Conservation (phyloP, 1,139 yeast genomes). For the Saccharomyces hybrid region DNA sequence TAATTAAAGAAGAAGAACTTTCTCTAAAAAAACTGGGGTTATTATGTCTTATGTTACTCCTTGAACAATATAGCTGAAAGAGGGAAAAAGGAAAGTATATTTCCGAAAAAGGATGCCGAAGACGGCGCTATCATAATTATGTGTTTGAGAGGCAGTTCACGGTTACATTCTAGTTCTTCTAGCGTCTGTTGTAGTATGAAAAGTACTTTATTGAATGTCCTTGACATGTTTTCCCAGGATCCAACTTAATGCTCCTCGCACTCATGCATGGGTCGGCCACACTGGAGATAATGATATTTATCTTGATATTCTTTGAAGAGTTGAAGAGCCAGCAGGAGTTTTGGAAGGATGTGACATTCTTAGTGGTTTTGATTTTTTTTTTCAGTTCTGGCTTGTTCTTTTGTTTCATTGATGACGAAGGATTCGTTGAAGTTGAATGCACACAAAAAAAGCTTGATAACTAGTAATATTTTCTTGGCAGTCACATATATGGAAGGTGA, state of each 20-base stretch:
- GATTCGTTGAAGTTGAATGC: neutral
- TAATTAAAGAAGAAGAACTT: neutral
- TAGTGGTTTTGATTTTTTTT: neutral
- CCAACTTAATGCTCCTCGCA: neutral
- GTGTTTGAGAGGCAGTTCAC: neutral
- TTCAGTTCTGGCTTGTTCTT: too few species aligned
- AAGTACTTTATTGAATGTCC: neutral
- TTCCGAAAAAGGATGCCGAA: neutral
- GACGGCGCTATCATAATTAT: neutral
- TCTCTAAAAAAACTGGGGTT: neutral
- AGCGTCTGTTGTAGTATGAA: neutral
- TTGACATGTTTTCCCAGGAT: neutral
- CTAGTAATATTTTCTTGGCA: neutral
- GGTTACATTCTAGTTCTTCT: neutral
- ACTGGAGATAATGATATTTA: too few species aligned
- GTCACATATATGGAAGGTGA: neutral
- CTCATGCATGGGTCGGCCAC: neutral
- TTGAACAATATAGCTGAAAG: neutral
- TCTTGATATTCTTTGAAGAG: neutral
- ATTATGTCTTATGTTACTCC: neutral
- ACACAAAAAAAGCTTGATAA: neutral
- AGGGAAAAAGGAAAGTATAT: neutral
- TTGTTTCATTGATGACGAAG: too few species aligned
- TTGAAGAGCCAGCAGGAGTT: neutral
- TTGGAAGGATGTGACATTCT: neutral